Evolutionary conservation across 768 basidiomycete genomes (phyloP).

Genomic region (Pulveroboletus sp.): DNA sequence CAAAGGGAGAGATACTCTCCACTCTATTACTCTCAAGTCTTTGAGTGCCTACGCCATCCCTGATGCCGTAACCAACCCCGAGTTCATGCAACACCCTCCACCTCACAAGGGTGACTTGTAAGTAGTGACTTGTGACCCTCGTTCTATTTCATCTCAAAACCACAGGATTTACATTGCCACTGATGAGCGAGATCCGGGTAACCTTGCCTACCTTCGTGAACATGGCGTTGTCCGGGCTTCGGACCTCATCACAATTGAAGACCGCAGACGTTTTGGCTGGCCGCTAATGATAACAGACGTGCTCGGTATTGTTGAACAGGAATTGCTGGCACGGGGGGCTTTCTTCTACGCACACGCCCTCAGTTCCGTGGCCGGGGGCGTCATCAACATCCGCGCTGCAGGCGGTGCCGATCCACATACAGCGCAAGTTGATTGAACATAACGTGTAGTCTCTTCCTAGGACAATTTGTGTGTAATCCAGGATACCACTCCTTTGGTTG

Average conservation of each 20-base stretch:
- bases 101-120: slow-evolving; percentile 23
- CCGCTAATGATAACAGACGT: slow-evolving; percentile 40
- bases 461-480: background rate
- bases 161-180: slow-evolving; percentile 34
- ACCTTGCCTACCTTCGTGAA: slow-evolving; percentile 31
- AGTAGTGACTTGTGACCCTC: background rate
- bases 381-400: slow-evolving; percentile 38
- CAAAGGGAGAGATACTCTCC: slow-evolving; percentile 17
- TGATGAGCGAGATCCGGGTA: slow-evolving; percentile 38
- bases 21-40: slow-evolving; percentile 14
- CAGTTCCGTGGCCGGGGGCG: slow-evolving; percentile 40
- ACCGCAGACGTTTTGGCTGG: slow-evolving; percentile 41
- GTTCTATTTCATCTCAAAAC: slow-evolving; percentile 3
- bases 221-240: slow-evolving; percentile 36
- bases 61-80: slow-evolving; percentile 13
- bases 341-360: slow-evolving; percentile 43
- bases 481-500: background rate
- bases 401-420: slow-evolving; percentile 38
- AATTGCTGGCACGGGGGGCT: slow-evolving; percentile 31
- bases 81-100: slow-evolving; percentile 11
- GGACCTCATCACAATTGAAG: slow-evolving; percentile 41
- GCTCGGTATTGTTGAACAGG: slow-evolving; percentile 41
- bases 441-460: background rate
- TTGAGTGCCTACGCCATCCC: slow-evolving; percentile 22
- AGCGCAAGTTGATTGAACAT: slow-evolving; percentile 31